Conservation (phyloP, 331 rosid genomes). For the Erythrophleum ivorense region DNA sequence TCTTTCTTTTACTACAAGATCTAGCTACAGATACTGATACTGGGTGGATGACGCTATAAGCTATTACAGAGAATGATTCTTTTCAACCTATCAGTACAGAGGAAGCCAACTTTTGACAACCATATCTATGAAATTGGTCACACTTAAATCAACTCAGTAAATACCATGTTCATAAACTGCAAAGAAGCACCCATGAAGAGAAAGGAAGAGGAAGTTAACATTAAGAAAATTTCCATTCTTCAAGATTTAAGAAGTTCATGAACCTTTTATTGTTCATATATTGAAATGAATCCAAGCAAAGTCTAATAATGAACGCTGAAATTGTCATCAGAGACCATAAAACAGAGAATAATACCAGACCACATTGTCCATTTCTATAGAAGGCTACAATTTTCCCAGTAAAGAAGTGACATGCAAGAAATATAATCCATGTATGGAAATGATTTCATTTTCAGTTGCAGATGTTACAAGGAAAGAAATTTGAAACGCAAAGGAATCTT, state of each 20-base stretch:
- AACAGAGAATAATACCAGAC: background rate
- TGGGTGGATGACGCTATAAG: background rate
- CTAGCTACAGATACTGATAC: background rate
- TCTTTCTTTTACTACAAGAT: background rate
- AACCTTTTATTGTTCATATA: background rate
- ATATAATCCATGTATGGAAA: slow-evolving; percentile 25
- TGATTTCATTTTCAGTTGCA: slow-evolving; percentile 52
- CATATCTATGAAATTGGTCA: background rate
- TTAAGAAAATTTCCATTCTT: background rate
- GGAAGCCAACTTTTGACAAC: background rate
- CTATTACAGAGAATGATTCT: background rate
- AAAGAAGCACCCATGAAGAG: background rate
- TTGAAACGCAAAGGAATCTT: slow-evolving; percentile 34
- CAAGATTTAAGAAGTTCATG: background rate
- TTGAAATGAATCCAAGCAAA: background rate
- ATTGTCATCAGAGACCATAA: slow-evolving; percentile 15
- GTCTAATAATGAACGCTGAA: slow-evolving; percentile 16
- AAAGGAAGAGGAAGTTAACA: background rate
- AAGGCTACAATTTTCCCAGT: background rate
- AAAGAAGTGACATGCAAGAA: slow-evolving; percentile 16
- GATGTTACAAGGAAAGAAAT: slow-evolving; percentile 45
- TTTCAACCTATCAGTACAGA: background rate
- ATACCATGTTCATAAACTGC: background rate
- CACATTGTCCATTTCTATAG: slow-evolving; percentile 25
- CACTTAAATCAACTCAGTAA: background rate